Evolutionary conservation across 345 rosid genomes (phyloP).

Genomic region (Mangifera indica): DNA sequence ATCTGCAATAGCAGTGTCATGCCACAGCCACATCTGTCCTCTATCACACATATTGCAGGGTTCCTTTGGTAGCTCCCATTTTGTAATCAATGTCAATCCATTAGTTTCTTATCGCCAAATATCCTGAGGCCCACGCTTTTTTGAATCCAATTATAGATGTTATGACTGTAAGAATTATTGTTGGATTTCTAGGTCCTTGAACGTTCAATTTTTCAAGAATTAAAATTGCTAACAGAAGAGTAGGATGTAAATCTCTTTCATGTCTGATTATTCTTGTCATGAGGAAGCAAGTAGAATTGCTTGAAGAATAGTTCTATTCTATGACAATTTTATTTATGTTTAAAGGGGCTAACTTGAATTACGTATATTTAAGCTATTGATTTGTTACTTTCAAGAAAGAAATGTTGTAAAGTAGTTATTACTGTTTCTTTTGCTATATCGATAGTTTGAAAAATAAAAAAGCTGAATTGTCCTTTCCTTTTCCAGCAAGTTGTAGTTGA

Average conservation of each 20-base stretch:
- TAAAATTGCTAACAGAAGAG: background rate
- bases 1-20: no score
- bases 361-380: background rate
- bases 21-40: background rate
- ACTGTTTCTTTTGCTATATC: background rate
- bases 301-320: background rate
- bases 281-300: background rate
- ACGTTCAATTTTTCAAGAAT: background rate
- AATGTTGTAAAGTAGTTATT: background rate
- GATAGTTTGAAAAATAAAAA: constrained; percentile 17
- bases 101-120: no score
- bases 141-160: no score
- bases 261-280: background rate
- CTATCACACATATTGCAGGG: background rate
- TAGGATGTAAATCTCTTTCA: background rate
- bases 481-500: constrained; percentile 70
- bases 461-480: constrained; percentile 13
- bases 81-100: background rate
- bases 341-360: background rate
- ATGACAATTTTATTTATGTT: background rate
- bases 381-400: background rate
- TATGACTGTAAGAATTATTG: background rate
- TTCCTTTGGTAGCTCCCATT: background rate
- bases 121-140: no score
- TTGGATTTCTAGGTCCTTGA: background rate